These are phyloP conservation scores for Chalaropsis ovoidea DNA, from an alignment of 2,329 filamentous ascomycete genomes.

Conservation along the genomic window DNA sequence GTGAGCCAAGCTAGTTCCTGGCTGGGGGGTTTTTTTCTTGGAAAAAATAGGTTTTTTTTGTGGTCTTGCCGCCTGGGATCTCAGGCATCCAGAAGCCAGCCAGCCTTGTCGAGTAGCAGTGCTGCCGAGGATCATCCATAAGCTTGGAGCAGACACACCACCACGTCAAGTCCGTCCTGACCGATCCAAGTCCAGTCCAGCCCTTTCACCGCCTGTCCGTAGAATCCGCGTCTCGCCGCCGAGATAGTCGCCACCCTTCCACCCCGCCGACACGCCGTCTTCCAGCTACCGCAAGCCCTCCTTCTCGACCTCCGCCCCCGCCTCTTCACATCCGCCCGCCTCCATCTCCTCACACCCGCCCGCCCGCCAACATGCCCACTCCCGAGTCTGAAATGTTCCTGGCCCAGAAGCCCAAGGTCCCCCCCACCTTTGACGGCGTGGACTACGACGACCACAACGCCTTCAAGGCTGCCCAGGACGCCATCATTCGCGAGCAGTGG, in stretches of 20 bases:
- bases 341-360: not conserved
- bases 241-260: not conserved
- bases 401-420: conserved; percentile 71
- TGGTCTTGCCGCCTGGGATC: not conserved
- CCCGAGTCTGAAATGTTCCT: conserved; percentile 74
- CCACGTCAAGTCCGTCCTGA: not conserved
- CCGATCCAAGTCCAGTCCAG: not conserved
- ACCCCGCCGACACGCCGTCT: not conserved
- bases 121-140: not conserved
- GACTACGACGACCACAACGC: conserved; percentile 74
- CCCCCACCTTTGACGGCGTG: conserved; percentile 76
- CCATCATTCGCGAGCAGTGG: conserved; percentile 78
- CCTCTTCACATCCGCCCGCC: not conserved
- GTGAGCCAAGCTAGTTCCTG: not conserved
- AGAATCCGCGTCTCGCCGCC: not conserved
- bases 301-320: not conserved
- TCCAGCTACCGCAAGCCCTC: not conserved
- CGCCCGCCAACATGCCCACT: conserved; percentile 54
- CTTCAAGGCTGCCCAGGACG: conserved; percentile 73
- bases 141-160: not conserved
- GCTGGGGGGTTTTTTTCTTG: not conserved
- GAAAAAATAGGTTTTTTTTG: not conserved
- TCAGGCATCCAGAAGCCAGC: not conserved
- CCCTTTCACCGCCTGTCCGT: not conserved
- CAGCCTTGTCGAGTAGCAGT: not conserved